Evolutionary conservation across 257 asterid genomes (phyloP).

Genomic region (Cordia subcordata): DNA sequence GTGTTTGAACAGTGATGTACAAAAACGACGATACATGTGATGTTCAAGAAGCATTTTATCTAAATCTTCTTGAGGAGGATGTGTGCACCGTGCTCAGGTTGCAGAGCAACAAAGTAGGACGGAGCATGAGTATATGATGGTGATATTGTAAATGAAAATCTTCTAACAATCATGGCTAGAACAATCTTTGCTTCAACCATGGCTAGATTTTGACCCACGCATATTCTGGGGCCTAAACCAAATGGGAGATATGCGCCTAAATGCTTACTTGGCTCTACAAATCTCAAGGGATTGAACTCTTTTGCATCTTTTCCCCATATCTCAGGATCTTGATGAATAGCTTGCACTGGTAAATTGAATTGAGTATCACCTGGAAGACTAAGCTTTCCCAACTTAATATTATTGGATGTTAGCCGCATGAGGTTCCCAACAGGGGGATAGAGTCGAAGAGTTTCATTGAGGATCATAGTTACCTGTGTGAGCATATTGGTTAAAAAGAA

Average conservation of each 20-base stretch:
- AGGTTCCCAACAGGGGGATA: background rate
- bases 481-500: no score
- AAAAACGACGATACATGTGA: no score
- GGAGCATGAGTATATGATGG: background rate
- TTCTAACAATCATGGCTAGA: background rate
- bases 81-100: background rate
- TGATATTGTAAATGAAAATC: background rate
- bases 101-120: background rate
- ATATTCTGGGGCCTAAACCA: background rate
- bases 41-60: no score
- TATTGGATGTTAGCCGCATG: background rate
- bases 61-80: background rate
- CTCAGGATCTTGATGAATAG: background rate
- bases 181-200: background rate
- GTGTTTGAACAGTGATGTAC: no score
- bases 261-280: background rate
- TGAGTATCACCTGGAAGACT: background rate
- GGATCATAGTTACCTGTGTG: background rate
- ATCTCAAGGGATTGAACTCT: background rate
- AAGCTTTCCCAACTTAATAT: background rate
- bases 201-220: conserved; percentile 5
- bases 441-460: background rate
- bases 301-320: background rate
- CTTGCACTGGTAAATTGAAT: background rate
- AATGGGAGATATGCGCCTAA: background rate